Evolutionary conservation across 140 eudicot species (phyloP).

Genomic region (Oenanthe javanica): DNA sequence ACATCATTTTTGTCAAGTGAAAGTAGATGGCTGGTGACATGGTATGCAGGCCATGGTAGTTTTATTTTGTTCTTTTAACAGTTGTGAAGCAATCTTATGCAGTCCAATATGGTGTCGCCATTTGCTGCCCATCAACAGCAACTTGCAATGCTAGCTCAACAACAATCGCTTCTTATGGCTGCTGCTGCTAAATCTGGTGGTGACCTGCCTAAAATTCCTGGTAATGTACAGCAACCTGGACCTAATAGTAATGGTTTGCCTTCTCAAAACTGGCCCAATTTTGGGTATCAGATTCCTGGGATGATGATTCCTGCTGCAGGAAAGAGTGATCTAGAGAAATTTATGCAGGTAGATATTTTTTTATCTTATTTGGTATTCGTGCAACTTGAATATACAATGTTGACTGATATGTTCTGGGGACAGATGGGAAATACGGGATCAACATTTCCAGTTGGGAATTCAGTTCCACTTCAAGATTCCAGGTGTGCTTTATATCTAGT

Average conservation of each 20-base stretch:
- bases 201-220: conserved; percentile 43
- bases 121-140: conserved; percentile 88
- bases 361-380: neutral
- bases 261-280: conserved; percentile 65
- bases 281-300: conserved; percentile 68
- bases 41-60: neutral
- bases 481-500: conserved; percentile 34
- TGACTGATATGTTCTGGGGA: conserved; percentile 6
- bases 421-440: conserved; percentile 72
- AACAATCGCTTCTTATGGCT: conserved; percentile 75
- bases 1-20: neutral
- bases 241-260: conserved; percentile 40
- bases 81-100: conserved; percentile 22
- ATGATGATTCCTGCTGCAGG: conserved; percentile 52
- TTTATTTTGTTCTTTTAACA: neutral
- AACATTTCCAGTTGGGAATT: conserved; percentile 41
- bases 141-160: conserved; percentile 92
- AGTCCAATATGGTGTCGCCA: conserved; percentile 83
- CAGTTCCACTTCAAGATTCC: conserved; percentile 51
- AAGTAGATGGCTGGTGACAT: neutral
- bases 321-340: conserved; percentile 51
- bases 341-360: conserved; percentile 49
- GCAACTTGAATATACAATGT: neutral
- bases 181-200: conserved; percentile 82
- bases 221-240: conserved; percentile 50